Conservation (phyloP, 2,329 filamentous ascomycete species). For the Apiospora kogelbergensis region DNA sequence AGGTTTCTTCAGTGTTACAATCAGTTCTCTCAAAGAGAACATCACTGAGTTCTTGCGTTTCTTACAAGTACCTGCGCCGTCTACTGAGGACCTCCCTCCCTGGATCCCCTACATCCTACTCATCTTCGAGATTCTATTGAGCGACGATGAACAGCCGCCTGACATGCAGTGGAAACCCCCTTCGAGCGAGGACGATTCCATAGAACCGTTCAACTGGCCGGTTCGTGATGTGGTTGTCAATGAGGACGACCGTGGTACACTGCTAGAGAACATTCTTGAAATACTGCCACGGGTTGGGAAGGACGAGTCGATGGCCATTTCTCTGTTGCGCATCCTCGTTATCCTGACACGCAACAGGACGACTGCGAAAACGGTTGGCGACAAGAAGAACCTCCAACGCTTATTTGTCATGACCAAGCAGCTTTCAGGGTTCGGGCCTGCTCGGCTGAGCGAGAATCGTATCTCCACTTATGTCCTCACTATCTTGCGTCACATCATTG, state of each 20-base stretch:
- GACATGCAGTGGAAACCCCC: slow-evolving; percentile 70
- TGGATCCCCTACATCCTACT: slow-evolving; percentile 92
- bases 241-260: slow-evolving; percentile 62
- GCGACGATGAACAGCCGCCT: slow-evolving; percentile 80
- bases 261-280: slow-evolving; percentile 79
- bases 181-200: slow-evolving; percentile 45
- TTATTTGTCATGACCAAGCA: slow-evolving; percentile 96
- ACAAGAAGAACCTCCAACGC: slow-evolving; percentile 85
- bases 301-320: slow-evolving; percentile 80
- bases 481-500: slow-evolving; percentile 86
- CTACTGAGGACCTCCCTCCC: slow-evolving; percentile 76
- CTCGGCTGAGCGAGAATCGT: slow-evolving; percentile 62
- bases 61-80: slow-evolving; percentile 68
- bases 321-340: slow-evolving; percentile 79
- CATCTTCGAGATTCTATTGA: slow-evolving; percentile 86
- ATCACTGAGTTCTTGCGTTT: slow-evolving; percentile 77
- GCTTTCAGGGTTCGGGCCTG: slow-evolving; percentile 74
- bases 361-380: slow-evolving; percentile 73
- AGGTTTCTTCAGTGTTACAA: slow-evolving; percentile 74
- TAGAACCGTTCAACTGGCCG: slow-evolving; percentile 57
- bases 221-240: slow-evolving; percentile 63
- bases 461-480: slow-evolving; percentile 70
- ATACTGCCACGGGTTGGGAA: slow-evolving; percentile 85
- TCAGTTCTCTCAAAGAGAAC: slow-evolving; percentile 73
- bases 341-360: slow-evolving; percentile 80